These are phyloP conservation scores for Boechera divaricarpa DNA, from an alignment of 345 rosid species.

Conservation along the genomic window DNA sequence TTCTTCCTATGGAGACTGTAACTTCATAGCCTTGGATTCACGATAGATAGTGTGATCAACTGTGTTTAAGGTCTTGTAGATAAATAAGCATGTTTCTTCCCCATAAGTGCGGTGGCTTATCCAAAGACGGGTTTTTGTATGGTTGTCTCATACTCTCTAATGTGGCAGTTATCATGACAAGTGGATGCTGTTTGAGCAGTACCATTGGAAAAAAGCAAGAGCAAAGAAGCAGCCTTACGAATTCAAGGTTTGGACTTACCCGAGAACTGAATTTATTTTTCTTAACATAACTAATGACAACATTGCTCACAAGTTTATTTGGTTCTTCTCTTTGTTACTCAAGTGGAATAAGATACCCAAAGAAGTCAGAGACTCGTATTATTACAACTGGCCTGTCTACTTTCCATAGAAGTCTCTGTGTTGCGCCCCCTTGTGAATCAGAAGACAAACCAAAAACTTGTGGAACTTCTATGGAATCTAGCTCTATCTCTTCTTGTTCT, in stretches of 20 bases:
- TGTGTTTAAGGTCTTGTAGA: constrained; percentile 1
- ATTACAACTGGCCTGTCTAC: constrained; percentile 83
- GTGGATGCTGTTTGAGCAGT: constrained; percentile 82
- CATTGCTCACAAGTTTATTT: constrained; percentile 21
- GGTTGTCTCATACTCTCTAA: background rate
- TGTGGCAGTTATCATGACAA: constrained; percentile 88
- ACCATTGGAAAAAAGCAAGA: constrained; percentile 85
- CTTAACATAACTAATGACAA: background rate
- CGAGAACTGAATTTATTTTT: background rate
- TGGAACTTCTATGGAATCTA: constrained; percentile 2
- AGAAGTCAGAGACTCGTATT: constrained; percentile 73
- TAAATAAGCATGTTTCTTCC: background rate
- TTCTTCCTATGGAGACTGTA: background rate
- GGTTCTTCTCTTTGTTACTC: constrained; percentile 42
- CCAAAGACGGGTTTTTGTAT: background rate
- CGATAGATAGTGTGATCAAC: background rate
- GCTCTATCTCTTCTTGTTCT: constrained; percentile 15
- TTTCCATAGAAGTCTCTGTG: constrained; percentile 56
- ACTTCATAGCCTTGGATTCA: background rate
- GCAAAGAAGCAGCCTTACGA: constrained; percentile 77
- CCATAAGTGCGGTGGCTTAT: background rate
- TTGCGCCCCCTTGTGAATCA: constrained; percentile 12
- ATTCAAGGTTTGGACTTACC: constrained; percentile 59
- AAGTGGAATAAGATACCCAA: constrained; percentile 90
- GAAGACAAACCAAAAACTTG: constrained; percentile 5